Conservation (phyloP, 2,329 filamentous ascomycete genomes). For the Fonsecaea nubica region DNA sequence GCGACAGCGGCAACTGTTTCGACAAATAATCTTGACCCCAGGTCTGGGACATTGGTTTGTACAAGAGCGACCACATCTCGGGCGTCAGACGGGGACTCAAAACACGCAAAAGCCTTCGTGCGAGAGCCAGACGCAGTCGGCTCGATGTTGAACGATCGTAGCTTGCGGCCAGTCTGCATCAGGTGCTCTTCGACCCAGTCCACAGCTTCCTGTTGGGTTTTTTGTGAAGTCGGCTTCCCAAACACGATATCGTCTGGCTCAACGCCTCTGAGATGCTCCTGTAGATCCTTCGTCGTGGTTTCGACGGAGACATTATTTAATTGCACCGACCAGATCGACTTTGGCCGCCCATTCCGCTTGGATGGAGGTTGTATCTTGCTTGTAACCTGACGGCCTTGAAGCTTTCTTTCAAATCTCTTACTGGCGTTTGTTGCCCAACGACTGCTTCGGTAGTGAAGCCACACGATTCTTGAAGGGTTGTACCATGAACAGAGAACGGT, state of each 20-base stretch:
- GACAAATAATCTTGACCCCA: conserved; percentile 24
- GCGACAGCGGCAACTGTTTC: conserved; percentile 17
- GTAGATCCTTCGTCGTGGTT: conserved; percentile 7
- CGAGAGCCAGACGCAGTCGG: conserved; percentile 4
- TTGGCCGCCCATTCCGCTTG: not conserved
- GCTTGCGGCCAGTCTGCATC: not conserved
- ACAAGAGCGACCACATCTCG: not conserved
- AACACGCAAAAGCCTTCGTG: conserved; percentile 13
- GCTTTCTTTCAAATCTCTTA: conserved; percentile 17
- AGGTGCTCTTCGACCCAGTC: conserved; percentile 12
- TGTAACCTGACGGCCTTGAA: conserved; percentile 11
- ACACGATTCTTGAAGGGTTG: conserved; percentile 25
- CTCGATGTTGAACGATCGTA: conserved; percentile 11
- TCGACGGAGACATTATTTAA: conserved; percentile 20
- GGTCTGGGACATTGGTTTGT: not conserved
- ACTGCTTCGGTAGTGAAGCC: conserved; percentile 22
- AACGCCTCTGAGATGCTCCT: conserved; percentile 11
- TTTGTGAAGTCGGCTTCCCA: conserved; percentile 10
- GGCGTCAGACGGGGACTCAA: conserved; percentile 10
- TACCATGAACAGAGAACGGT: conserved; percentile 29
- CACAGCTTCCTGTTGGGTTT: conserved; percentile 3
- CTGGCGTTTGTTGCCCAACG: conserved; percentile 17
- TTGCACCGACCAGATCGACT: conserved; percentile 20
- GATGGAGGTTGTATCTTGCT: conserved; percentile 13
- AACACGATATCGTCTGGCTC: conserved; percentile 11